Base-by-base conservation (phyloP, 129 eudicot genomes). In the Cynara cardunculus region DNA sequence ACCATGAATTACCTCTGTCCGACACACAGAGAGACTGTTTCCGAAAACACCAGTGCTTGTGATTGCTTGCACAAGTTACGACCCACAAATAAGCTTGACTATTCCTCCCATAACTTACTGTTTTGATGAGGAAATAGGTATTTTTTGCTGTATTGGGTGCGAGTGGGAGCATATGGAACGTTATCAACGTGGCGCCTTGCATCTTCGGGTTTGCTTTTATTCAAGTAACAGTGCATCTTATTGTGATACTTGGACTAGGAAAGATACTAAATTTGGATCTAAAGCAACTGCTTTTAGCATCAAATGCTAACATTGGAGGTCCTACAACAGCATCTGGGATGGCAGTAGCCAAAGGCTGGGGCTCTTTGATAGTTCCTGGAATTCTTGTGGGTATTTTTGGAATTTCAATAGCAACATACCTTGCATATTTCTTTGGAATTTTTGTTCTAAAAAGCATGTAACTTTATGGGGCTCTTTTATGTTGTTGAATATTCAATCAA, bases 251-350 rank as follows among this genome's bases (percentile, higher is more conserved):
- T 71, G 97, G 91, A 71, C 14, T 90, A 5, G 97, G 98, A 44
- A 94, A 89, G 79, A 73, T 94, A 72, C 84, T 92, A 13, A 8
- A 75, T 28, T n/a, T 94, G 2, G 92, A 94, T 37, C 75, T 82
- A 41, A 94, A 89, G 78, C 77, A 81, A 30, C 69, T 92, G 41
- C 90, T 94, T 25, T 26, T 90, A 62, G 98, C 98, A 39, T 94
- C 98, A 77, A 94, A 94, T 83, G 98, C 98, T 18, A 92, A 92
- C 64, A 78, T 94, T 74, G 98, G 98, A 65, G 97, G 98, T 25
- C 98, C 96, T 4, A 92, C 98, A 44, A 92, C 98, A 78, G 94
- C 98, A 61, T 86, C 94, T 82, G 98, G 97, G 35, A 94, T 94
- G 98, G 96, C 97, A 69, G 90, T 88, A 3, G 89, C 96, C 65